These are phyloP conservation scores for Tritrichomonas foetus DNA, from an alignment of 208 protist species.

Conservation along the genomic window DNA sequence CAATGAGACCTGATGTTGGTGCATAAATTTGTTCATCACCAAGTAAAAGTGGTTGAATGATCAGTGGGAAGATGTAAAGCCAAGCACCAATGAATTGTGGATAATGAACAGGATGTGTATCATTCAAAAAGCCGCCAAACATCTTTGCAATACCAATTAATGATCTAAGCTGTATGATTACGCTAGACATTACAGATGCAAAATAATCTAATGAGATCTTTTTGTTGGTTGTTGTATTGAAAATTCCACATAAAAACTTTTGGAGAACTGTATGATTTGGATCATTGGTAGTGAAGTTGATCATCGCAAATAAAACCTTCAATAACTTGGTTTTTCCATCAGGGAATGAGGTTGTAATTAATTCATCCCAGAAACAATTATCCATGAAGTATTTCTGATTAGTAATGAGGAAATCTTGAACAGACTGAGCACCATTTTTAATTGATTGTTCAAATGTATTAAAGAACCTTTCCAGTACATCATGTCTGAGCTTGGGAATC, in stretches of 20 bases:
- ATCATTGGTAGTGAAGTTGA: not conserved
- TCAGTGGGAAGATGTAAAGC: not conserved
- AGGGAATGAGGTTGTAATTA: not conserved
- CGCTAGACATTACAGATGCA: not conserved
- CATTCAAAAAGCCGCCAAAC: not conserved
- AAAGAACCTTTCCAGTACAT: too few species aligned
- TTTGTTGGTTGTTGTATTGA: not conserved
- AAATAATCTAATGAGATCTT: not conserved
- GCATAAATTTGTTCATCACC: not conserved
- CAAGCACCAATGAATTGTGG: not conserved
- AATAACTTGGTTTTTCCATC: not conserved
- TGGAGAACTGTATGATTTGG: not conserved
- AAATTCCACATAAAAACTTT: not conserved
- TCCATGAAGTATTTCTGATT: not conserved
- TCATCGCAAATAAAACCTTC: not conserved
- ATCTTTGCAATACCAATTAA: not conserved
- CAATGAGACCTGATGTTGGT: not conserved
- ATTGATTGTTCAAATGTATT: not conserved
- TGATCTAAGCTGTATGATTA: not conserved
- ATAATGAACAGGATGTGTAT: not conserved
- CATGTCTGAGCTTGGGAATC: not conserved
- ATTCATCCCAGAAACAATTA: not conserved
- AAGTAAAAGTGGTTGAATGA: not conserved
- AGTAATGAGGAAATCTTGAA: not conserved
- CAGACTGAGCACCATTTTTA: too few species aligned